A percentile compares a stretch with the other conserved stretches of the same genome.
These are phyloP conservation scores for Blastobotrys ciferrii DNA, from an alignment of 1,139 yeast species.

Conservation along the genomic window DNA sequence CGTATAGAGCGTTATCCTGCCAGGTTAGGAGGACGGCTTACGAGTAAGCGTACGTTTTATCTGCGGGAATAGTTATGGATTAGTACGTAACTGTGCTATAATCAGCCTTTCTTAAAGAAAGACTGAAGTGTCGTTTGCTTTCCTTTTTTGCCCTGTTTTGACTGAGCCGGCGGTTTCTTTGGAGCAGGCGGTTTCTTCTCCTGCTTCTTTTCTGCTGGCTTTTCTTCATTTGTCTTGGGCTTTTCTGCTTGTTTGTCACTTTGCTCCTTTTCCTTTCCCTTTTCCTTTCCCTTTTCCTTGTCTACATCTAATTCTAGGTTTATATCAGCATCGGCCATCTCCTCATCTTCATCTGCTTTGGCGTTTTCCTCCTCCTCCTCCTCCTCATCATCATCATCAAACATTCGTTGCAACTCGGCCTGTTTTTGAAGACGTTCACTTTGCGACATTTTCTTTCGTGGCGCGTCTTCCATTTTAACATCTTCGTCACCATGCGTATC, in stretches of 20 bases:
- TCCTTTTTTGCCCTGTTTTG: constrained; percentile 4
- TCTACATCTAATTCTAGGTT: constrained; percentile 23
- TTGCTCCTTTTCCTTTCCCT: background rate
- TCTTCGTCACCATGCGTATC: constrained; percentile 18
- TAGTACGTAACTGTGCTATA: too few relatives aligned
- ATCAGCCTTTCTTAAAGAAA: constrained; percentile 8
- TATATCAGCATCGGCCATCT: constrained; percentile 12
- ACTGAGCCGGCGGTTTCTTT: background rate
- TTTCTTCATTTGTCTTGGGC: background rate
- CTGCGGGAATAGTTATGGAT: background rate
- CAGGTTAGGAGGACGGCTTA: too few relatives aligned
- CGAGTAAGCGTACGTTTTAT: too few relatives aligned
- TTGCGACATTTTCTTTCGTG: constrained; percentile 15
- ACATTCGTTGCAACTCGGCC: constrained; percentile 22
- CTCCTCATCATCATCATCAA: constrained; percentile 20
- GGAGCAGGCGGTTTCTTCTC: background rate
- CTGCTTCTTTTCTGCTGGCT: background rate
- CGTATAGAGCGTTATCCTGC: too few relatives aligned
- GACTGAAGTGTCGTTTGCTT: constrained; percentile 10
- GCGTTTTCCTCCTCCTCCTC: constrained; percentile 13
- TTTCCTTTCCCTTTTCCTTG: too few relatives aligned
- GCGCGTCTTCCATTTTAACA: constrained; percentile 17
- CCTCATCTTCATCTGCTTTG: constrained; percentile 8
- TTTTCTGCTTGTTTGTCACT: constrained; percentile 1
- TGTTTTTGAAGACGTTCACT: constrained; percentile 16